Evolutionary conservation across 2,329 filamentous ascomycete genomes (phyloP), one percentile per base, ranked within the genome.

Genomic region (Neonectria faginata): DNA sequence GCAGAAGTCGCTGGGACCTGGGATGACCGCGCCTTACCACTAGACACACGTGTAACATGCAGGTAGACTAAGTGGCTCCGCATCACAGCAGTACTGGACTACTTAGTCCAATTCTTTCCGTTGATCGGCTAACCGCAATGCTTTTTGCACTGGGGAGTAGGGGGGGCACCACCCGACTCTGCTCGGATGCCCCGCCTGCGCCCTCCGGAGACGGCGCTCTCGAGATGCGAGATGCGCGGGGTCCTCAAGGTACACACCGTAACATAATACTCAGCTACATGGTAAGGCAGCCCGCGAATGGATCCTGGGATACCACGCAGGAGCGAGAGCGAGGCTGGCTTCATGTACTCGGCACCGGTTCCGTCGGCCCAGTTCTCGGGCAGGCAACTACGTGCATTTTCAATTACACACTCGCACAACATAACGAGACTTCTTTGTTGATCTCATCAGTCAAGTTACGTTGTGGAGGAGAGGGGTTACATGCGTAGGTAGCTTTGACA

Each of bases 131-230:
- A 44, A 20, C 36, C 55, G 27, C 39, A 47, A 31, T 42, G 31
- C 50, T 59, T 18, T 22, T 51, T 48, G 14, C 31, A 5, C 41
- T 63, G 60, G 50, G 33, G 36, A 39, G 42, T 33, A 11, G 31
- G 31, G 31, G 31, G 31, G 12, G 11, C n/a, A 50, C 18, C 39
- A 47, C 50, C 60, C 56, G 55, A 45, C 48, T 53, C 42, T 42
- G 45, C 44, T 64, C 44, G 44, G 44, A 18, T 64, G 44, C 61
- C 61, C 61, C 61, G 61, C 61, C 61, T 42, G 33, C 55, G 51
- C 61, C 50, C 56, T 64, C 61, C 61, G 61, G 56, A 64, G 33
- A 59, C 61, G 56, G 56, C 61, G 61, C 42, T 33, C 50, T 39
- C 39, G 48, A 41, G 50, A 27, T 20, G 50, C 39, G 48, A 41